Percentiles rank a stretch among this genome's conserved stretches.
phyloP scores from a whole-genome alignment of 768 basidiomycete species.

The Gautieria morchelliformis region DNA sequence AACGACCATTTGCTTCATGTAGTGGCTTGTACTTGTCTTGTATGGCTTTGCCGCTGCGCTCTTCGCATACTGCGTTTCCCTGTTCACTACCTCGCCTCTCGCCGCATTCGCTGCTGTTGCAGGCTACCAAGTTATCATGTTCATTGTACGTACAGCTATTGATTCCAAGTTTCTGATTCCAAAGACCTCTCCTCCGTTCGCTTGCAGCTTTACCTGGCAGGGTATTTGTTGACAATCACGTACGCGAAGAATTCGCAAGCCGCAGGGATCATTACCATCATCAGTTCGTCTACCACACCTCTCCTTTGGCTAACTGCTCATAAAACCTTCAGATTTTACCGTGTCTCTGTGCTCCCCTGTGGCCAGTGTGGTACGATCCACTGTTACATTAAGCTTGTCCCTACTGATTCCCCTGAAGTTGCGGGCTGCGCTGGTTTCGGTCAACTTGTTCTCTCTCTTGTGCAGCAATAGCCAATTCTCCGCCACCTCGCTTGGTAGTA shows the following conservation, averaged over 20 bases:
- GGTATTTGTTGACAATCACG: conserved; percentile 63
- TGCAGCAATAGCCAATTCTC: conserved; percentile 47
- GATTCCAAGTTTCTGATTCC: neutral
- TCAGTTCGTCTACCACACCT: conserved; percentile 30
- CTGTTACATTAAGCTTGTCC: neutral
- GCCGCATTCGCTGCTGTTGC: conserved; percentile 67
- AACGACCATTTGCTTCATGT: conserved; percentile 8
- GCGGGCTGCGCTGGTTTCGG: conserved; percentile 62
- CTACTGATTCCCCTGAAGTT: conserved; percentile 28
- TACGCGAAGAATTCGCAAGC: conserved; percentile 57
- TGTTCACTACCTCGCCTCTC: conserved; percentile 53
- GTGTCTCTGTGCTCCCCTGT: conserved; percentile 61
- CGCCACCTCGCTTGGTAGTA: conserved; percentile 36
- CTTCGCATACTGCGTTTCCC: conserved; percentile 57
- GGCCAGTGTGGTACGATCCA: conserved; percentile 41
- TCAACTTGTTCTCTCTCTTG: conserved; percentile 67
- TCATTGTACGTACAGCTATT: conserved; percentile 39
- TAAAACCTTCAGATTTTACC: conserved; percentile 41
- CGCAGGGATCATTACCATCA: conserved; percentile 43
- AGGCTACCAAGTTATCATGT: conserved; percentile 65
- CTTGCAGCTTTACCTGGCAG: conserved; percentile 49
- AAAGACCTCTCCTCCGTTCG: too few species aligned
- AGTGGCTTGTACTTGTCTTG: conserved; percentile 66
- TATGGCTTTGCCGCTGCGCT: conserved; percentile 62
- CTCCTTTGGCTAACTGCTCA: neutral